Base-by-base conservation (phyloP, 179 eudicot species). In the Silene coronaria region DNA sequence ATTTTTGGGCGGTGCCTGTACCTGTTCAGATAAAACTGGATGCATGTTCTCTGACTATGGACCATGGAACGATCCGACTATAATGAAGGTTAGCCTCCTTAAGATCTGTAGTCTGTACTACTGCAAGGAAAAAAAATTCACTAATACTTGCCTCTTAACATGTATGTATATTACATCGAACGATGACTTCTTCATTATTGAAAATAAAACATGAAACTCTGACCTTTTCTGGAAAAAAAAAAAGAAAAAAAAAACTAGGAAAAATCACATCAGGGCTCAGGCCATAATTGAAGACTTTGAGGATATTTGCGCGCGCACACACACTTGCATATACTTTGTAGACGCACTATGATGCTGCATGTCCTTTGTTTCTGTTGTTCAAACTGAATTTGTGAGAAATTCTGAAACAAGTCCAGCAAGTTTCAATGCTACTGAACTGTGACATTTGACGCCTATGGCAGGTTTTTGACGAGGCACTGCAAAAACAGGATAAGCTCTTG, bases 41-140 rank as follows among this genome's bases (percentile, higher is more conserved):
- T 93, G 97, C 78, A 71, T 91, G 93, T 80, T 80, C 57, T 93
- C 96, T 53, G 96, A 93, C 74, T 91, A 89, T 75, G 97, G 98
- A 51, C 98, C 98, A 22, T 93, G 98, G 98, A 88, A 91, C 51
- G 93, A 93, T 72, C 84, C 86, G 51, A 96, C 91, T 26, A 90
- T 90, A 66, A 79, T 94, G 85, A 91, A 89, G 98, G 98, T 92
- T 74, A 12, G 30, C 17, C 32, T 60, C 2, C 22, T 6, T 16
- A 76, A 27, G 65, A 55, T 46, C 16, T 67, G 45, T 48, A 23
- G 3, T 28, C 11, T 5, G 13, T 30, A 16, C 2, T 68, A 6
- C 55, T 46, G 4, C 2, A 16, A 12, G 55, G 16, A 3, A 17
- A 14, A 34, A 65, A 30, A 5, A 11, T 26, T 21, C 4, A 34